Base-by-base conservation (phyloP, 108 stramenopile species). In the Nannochloropsis oceanica region DNA sequence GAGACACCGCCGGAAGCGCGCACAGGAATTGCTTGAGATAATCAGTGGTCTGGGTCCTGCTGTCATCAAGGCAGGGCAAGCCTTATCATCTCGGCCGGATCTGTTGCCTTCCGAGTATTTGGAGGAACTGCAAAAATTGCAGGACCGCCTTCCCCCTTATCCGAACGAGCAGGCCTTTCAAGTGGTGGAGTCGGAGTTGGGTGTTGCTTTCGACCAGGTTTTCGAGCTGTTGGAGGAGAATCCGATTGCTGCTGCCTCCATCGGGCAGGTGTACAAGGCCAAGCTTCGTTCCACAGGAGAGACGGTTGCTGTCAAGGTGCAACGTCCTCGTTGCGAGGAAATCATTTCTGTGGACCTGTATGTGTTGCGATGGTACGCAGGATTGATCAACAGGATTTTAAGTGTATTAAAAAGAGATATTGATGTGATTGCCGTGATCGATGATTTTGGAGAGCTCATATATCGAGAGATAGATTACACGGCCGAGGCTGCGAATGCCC, bases 381-480 rank as follows among this genome's bases (percentile, higher is more conserved):
- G 93, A 20, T 89, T 95, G 12, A 92, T 94, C 89, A 96, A 94
- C 86, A 73, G 88, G 27, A 91, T 94, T 25, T 92, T 95, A 82
- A 81, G 84, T 79, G 87, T 43, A 86, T 44, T 95, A 25, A 44
- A 85, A 44, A 86, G 96, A 10, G 94, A 96, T 50, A 94, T 98
- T 43, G 94, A 98, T 89, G 90, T 98, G 0, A 93, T 93, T 44
- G 87, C 87, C 81, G 94, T 98, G 44, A 96, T 98, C 92, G 97
- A 96, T 88, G 96, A 96, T 87, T 98, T 98, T 90, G 97, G 97
- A 0, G 93, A 93, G 79, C 86, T 98, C 14, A 93, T 98, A 44
- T 98, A 96, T 89, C 93, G 95, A 3, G 97, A 98, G 89, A 96
- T 98, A 44, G 97, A 98, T 90, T 96, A 98, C 86, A 90, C 95